Evolutionary conservation across 495 filamentous ascomycete species (phyloP), one percentile per base, ranked within the genome.

Genomic region (Penicillium psychrofluorescens): DNA sequence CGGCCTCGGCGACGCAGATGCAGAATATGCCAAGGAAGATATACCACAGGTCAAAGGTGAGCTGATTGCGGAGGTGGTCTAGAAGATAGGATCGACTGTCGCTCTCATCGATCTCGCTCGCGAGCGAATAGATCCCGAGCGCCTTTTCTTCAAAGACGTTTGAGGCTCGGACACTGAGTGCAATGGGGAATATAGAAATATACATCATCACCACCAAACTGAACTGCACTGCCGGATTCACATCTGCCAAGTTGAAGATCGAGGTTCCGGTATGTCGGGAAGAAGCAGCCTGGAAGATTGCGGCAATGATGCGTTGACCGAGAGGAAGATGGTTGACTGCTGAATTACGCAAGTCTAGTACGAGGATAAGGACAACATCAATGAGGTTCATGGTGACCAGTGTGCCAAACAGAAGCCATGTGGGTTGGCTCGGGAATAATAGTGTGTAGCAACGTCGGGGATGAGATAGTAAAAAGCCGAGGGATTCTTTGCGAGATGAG

Each of bases 101-200:
- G 1, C 35, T 45, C 22, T 69, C 58, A 15, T 73, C 68, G 1
- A 67, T 58, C 61, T 59, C 13, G 54, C 47, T 14, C 81, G 75
- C 15, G 75, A 68, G 5, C 66, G 59, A 22, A 51, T 86, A 88
- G 36, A 88, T 79, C n/a, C 84, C 84, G 1, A 88, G 70, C 1
- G 72, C 74, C 7, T 75, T 76, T 59, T 89, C 85, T 53, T 84
- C 80, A 46, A 83, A 84, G 6, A 77, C 74, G 49, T 84, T 84
- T 16, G 76, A 78, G 28, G 76, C 70, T 10, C 85, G 73, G 55
- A 89, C 78, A 11, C 76, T 82, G 48, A 90, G 86, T 12, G 84
- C 84, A 29, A 88, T 83, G 0, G 85, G 85, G 50, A 84, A 87
- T 11, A 83, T 75, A 14, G 85, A 81, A 50, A 90, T 85, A 56